phyloP scores from a whole-genome alignment of 2,329 filamentous ascomycete species.

The Verticillium alfalfae region DNA sequence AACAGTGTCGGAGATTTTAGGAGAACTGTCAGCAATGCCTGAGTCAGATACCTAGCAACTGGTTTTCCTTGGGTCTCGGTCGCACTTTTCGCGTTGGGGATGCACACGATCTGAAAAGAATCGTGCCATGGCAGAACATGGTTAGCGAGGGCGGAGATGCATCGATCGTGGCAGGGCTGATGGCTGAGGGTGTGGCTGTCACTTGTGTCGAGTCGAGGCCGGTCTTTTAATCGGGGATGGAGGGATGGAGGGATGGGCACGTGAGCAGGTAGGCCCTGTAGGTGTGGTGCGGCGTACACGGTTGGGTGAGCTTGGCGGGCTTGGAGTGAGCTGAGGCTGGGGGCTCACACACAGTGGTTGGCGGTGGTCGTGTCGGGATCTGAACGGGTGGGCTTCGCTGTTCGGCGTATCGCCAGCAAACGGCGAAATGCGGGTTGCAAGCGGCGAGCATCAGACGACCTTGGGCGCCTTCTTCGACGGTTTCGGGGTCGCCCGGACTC shows the following conservation, averaged over 20 bases:
- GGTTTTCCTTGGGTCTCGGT: too few species aligned
- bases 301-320: too few species aligned
- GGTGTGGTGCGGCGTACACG: too few species aligned
- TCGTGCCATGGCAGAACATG: too few species aligned
- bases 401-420: neutral
- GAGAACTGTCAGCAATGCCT: too few species aligned
- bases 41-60: too few species aligned
- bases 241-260: neutral
- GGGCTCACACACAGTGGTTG: too few species aligned
- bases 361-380: neutral
- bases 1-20: too few species aligned
- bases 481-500: neutral
- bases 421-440: neutral
- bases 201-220: neutral
- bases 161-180: neutral
- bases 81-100: too few species aligned
- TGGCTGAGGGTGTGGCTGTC: neutral
- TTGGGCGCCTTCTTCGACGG: neutral
- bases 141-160: neutral
- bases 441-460: neutral
- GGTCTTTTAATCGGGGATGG: too few species aligned
- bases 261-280: neutral
- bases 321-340: neutral
- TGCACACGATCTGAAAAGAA: slow-evolving; percentile 19
- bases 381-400: neutral